Conservation (phyloP, 2,329 filamentous ascomycete species). For the Penicillium sp. region DNA sequence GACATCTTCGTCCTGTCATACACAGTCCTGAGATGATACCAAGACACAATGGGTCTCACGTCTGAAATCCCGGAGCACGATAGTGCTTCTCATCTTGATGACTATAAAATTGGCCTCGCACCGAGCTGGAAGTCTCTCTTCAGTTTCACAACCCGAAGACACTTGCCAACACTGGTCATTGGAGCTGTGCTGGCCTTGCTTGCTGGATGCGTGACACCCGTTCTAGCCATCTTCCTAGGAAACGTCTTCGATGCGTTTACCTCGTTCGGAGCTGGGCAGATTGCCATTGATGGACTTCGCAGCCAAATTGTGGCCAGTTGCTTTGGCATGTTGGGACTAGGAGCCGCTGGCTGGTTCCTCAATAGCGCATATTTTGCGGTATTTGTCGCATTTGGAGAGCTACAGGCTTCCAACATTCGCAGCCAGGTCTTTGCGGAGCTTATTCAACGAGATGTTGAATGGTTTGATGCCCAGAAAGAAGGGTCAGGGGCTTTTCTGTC, state of each 20-base stretch:
- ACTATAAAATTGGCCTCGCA: neutral
- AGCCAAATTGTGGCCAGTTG: conserved; percentile 61
- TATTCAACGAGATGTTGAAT: conserved; percentile 72
- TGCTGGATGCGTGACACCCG: conserved; percentile 65
- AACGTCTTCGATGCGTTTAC: conserved; percentile 73
- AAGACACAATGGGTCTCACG: neutral
- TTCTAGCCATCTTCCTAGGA: conserved; percentile 71
- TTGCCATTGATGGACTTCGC: conserved; percentile 56
- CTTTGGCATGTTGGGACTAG: conserved; percentile 64
- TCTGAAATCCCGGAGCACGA: neutral
- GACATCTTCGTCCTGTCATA: neutral
- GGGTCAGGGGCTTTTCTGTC: conserved; percentile 73
- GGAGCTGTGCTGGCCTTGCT: conserved; percentile 61
- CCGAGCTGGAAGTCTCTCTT: conserved; percentile 64
- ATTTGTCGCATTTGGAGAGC: conserved; percentile 79
- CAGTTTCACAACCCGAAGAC: conserved; percentile 66
- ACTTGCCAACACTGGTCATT: conserved; percentile 57
- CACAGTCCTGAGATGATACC: neutral
- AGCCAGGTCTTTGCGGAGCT: conserved; percentile 67
- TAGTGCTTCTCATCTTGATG: neutral
- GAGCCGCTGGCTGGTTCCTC: conserved; percentile 65
- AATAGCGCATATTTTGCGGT: conserved; percentile 67
- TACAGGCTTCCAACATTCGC: conserved; percentile 71
- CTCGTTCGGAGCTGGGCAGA: conserved; percentile 60
- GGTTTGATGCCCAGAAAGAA: conserved; percentile 75